Base-by-base conservation (phyloP, 2,329 filamentous ascomycete genomes). In the Trichoderma semiorbis region DNA sequence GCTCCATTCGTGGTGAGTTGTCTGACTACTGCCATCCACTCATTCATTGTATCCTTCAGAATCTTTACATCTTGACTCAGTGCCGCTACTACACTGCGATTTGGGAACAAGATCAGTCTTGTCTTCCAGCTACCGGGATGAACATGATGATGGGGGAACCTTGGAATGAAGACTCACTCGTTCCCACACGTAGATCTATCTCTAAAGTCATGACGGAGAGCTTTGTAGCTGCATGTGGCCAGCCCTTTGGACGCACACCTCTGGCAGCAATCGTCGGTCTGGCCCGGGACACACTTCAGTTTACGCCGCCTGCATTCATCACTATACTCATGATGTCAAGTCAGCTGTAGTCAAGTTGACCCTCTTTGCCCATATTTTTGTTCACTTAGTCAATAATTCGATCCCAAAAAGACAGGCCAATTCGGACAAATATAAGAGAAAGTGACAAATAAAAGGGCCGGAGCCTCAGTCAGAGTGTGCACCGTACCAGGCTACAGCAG, bases 401-500 rank as follows among this genome's bases (percentile, higher is more conserved):
- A n/a, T 43, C 39, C 16, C 39, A 18, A n/a, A 43, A 43, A n/a
- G 16, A 43, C 34, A 39, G 39, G 39, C 18, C 39, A n/a, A 43
- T 43, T n/a, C 16, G 39, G 39, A n/a, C 0, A 43, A 43, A 4
- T 18, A 43, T 18, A n/a, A 43, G 16, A n/a, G n/a, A 43, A 18
- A n/a, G 39, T 18, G 39, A 43, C 39, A 43, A 3, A 43, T 43
- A 43, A 43, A 43, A 18, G 16, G 16, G 39, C 16, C 16, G 18
- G 39, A n/a, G 16, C 7, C 39, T 43, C 47, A 5, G 47, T 53
- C 21, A 24, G 47, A 53, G 21, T 53, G 47, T 24, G 47, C 8
- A 53, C 11, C 47, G n/a, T 74, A 82, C 81, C 80, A 82, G 18
- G 81, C 81, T 5, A 80, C 77, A 7, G 81, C 74, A 0, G 80